These are phyloP conservation scores for Schwanniomyces etchellsii DNA, from an alignment of 1,139 yeast species.

Conservation along the genomic window DNA sequence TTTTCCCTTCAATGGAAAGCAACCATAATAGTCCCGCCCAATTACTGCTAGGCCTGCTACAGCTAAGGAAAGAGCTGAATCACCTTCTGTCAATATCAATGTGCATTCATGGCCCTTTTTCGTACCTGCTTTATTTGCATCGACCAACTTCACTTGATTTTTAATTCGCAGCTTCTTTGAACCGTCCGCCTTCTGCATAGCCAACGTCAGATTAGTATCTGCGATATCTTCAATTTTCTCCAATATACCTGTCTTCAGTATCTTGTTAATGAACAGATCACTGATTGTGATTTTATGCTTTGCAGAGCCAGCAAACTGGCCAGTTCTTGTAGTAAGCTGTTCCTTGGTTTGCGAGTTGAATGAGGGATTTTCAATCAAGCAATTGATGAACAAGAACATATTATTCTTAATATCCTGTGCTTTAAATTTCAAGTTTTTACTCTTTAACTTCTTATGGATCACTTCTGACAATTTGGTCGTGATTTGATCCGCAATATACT, in stretches of 20 bases:
- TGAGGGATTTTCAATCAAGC: slow-evolving; percentile 93
- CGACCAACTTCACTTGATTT: slow-evolving; percentile 85
- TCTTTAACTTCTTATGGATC: slow-evolving; percentile 69
- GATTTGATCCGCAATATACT: slow-evolving; percentile 78
- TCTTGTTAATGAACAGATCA: slow-evolving; percentile 68
- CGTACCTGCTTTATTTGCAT: slow-evolving; percentile 97
- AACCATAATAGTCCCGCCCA: slow-evolving; percentile 93
- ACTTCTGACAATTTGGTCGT: slow-evolving; percentile 60
- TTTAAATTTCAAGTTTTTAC: slow-evolving; percentile 67
- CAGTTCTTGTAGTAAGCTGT: slow-evolving; percentile 81
- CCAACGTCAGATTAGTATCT: slow-evolving; percentile 81
- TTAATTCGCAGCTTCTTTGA: slow-evolving; percentile 79
- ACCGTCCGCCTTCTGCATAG: slow-evolving; percentile 88
- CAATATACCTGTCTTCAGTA: slow-evolving; percentile 70
- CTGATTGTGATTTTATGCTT: slow-evolving; percentile 57
- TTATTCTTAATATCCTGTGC: slow-evolving; percentile 87
- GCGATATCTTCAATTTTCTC: slow-evolving; percentile 82
- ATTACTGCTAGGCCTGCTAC: slow-evolving; percentile 93
- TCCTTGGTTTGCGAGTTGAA: slow-evolving; percentile 98
- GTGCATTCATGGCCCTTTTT: slow-evolving; percentile 90
- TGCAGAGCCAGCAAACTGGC: slow-evolving; percentile 80
- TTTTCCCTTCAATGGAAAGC: slow-evolving; percentile 94
- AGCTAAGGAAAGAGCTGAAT: slow-evolving; percentile 90
- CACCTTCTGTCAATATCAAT: slow-evolving; percentile 92
- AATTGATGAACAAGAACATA: slow-evolving; percentile 86